Base-by-base conservation (phyloP, 495 filamentous ascomycete species). In the Glutinoglossum americanum region DNA sequence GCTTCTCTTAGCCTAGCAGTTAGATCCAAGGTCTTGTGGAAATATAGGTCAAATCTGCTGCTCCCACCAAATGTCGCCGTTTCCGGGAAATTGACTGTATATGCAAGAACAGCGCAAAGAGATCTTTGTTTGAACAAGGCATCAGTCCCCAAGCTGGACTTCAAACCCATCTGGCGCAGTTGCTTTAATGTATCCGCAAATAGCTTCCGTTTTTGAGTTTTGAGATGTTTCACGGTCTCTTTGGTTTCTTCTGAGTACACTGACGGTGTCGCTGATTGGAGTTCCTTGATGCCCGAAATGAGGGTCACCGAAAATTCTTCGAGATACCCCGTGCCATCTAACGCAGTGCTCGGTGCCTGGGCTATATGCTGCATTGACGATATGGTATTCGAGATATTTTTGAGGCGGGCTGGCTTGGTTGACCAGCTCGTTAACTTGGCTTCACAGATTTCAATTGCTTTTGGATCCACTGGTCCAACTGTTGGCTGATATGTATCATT, bases 121-220 rank as follows among this genome's bases (percentile, higher is more conserved):
- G 83, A 80, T 33, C 74, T 72, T 68, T 99, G 93, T 44, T 78
- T 77, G 33, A 75, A 74, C 9, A 96, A 74, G 48, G 80, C 65
- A 60, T 80, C 79, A 30, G 73, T 76, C 59, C 82, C 78, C 23
- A 90, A 72, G 65, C 88, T 94, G 15, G 80, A 79, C 62, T 82
- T 83, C 58, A 97, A 78, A 21, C 93, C 93, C 88, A 97, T 95
- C 26, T 83, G 76, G 25, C 87, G 80, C 1, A 96, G 68, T 7
- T 76, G 76, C 63, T 84, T 87, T 57, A 99, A 70, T 0, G 84
- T 87, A 61, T 97, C 90, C 0, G 85, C 82, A 61, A 90, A 92
- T 15, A 95, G 78, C 62, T 84, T 88, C n/a, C 87, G 81, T 69
- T 99, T 99, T 57, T 85, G 76, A 0, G 79, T 78, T 70, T 94